Evolutionary conservation across 2,329 filamentous ascomycete species (phyloP).

Genomic region (Fusarium sp.): DNA sequence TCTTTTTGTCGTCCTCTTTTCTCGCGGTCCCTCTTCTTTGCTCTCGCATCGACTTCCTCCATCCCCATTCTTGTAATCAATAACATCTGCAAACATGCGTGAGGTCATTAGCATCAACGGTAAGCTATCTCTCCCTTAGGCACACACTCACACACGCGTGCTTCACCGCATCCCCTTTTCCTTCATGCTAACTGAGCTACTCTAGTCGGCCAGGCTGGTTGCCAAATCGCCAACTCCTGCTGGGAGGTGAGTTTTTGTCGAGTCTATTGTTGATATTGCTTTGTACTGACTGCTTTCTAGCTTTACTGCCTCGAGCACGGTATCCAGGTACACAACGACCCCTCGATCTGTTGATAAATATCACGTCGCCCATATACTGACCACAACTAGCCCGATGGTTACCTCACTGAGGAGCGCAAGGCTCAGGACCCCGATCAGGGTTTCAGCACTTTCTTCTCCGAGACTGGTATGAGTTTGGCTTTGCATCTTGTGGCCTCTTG

Average conservation of each 20-base stretch:
- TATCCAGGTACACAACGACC: constrained; percentile 82
- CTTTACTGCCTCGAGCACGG: constrained; percentile 99
- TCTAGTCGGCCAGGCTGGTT: constrained; percentile 99
- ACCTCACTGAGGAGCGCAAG: constrained; percentile 98
- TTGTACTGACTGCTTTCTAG: constrained; percentile 64
- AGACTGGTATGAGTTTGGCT: constrained; percentile 81
- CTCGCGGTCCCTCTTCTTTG: constrained; percentile 51
- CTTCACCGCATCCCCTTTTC: constrained; percentile 60
- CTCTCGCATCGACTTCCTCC: constrained; percentile 54
- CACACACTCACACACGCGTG: constrained; percentile 42
- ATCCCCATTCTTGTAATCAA: constrained; percentile 45
- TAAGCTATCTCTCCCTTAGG: constrained; percentile 66
- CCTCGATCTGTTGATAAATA: constrained; percentile 45
- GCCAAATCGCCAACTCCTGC: constrained; percentile 99
- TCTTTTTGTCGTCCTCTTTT: constrained; percentile 46
- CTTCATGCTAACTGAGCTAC: constrained; percentile 66
- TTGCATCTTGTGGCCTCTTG: neutral
- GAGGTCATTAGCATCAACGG: constrained; percentile 99
- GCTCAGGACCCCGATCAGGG: constrained; percentile 92
- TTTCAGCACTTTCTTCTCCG: constrained; percentile 99
- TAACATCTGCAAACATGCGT: constrained; percentile 81
- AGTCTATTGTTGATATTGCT: constrained; percentile 46
- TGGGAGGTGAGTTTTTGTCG: constrained; percentile 88
- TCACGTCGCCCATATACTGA: constrained; percentile 32
- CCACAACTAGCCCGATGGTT: constrained; percentile 87